Evolutionary conservation across 2,329 filamentous ascomycete species (phyloP).

Genomic region (Alternaria alternata): DNA sequence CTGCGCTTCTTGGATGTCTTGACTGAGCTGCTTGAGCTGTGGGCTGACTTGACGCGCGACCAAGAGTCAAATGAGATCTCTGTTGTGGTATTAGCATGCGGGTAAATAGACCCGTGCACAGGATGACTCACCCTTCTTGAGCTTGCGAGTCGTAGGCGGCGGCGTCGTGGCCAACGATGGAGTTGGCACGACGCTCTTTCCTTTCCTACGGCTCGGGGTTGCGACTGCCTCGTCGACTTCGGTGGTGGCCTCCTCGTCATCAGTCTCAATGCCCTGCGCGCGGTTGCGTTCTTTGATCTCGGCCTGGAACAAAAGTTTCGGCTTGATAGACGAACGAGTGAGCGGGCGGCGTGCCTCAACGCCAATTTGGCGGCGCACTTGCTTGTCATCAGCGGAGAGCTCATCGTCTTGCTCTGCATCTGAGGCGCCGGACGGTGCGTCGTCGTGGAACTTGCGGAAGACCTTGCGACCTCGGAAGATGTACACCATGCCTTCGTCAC

Average conservation of each 20-base stretch:
- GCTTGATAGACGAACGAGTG: constrained; percentile 74
- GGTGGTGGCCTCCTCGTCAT: constrained; percentile 67
- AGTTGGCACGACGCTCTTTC: constrained; percentile 62
- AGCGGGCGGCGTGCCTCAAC: constrained; percentile 57
- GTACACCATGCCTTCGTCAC: constrained; percentile 77
- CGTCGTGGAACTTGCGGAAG: constrained; percentile 71
- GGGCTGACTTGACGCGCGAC: constrained; percentile 68
- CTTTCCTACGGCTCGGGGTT: constrained; percentile 40
- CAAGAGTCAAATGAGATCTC: constrained; percentile 68
- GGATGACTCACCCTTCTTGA: constrained; percentile 63
- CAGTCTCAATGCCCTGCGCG: constrained; percentile 52
- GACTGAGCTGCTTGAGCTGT: constrained; percentile 45
- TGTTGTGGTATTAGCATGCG: constrained; percentile 14
- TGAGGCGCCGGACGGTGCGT: constrained; percentile 45
- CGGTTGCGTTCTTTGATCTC: constrained; percentile 56
- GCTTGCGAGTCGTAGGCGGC: constrained; percentile 68
- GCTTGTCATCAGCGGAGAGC: constrained; percentile 51
- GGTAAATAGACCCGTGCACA: background rate
- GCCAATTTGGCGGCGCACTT: constrained; percentile 49
- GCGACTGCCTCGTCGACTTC: constrained; percentile 57
- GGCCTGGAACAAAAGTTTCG: constrained; percentile 73
- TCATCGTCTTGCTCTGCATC: constrained; percentile 40
- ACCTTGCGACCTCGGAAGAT: constrained; percentile 83
- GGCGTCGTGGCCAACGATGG: constrained; percentile 52
- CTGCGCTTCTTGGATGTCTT: constrained; percentile 50